A percentile compares a stretch with the other conserved stretches of the same genome.
Evolutionary conservation across 2,329 filamentous ascomycete species (phyloP).

Genomic region (Chaetomium sp.): DNA sequence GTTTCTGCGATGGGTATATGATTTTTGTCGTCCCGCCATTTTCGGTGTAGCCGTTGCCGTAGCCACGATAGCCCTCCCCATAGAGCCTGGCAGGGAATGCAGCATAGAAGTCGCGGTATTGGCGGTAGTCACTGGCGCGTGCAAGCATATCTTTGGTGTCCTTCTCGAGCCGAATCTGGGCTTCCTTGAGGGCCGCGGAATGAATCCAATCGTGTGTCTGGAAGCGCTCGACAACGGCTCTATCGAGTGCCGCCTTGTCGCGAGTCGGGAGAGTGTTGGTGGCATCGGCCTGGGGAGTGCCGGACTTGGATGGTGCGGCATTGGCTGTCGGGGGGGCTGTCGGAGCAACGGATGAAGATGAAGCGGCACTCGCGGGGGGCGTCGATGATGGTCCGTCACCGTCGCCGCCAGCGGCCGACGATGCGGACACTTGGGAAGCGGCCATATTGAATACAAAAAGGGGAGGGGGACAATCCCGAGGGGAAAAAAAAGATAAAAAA

Average conservation of each 20-base stretch:
- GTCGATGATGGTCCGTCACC: constrained; percentile 25
- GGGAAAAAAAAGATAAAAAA: not conserved
- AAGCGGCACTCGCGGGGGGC: constrained; percentile 20
- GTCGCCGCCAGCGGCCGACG: constrained; percentile 32
- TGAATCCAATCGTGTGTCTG: constrained; percentile 58
- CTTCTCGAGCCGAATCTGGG: constrained; percentile 56
- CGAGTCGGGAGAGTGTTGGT: constrained; percentile 39
- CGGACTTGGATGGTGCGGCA: constrained; percentile 33
- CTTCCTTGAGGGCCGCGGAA: constrained; percentile 53
- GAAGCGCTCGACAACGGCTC: constrained; percentile 57
- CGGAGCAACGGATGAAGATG: constrained; percentile 17
- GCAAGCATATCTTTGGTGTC: constrained; percentile 65
- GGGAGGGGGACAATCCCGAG: not conserved
- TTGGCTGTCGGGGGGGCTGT: constrained; percentile 16
- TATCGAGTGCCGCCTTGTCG: constrained; percentile 59
- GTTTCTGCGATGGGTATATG: constrained; percentile 77
- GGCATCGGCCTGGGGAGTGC: constrained; percentile 30
- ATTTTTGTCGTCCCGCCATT: constrained; percentile 66
- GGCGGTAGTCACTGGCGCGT: constrained; percentile 70
- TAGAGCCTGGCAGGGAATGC: constrained; percentile 62
- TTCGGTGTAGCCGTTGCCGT: constrained; percentile 84
- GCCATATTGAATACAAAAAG: constrained; percentile 44
- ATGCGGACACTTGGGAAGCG: constrained; percentile 45
- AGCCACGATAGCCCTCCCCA: constrained; percentile 81
- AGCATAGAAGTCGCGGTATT: constrained; percentile 58